phyloP scores from a whole-genome alignment of 129 eudicot species.

The Oenanthe sinensis region DNA sequence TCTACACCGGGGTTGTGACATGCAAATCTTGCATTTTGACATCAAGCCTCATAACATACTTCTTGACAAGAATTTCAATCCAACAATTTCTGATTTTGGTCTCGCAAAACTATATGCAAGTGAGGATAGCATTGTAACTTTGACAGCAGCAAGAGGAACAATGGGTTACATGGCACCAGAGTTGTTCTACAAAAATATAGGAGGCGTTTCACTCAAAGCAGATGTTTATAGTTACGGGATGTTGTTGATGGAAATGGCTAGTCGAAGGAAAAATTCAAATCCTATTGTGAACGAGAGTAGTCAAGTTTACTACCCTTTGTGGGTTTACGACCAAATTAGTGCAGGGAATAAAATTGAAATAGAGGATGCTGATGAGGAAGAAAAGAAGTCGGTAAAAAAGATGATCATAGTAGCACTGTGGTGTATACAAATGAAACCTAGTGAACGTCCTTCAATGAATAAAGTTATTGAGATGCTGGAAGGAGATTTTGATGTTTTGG shows the following conservation, averaged over 20 bases:
- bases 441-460: slow-evolving; percentile 8
- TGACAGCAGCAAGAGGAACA: slow-evolving; percentile 11
- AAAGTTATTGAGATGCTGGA: slow-evolving; percentile 15
- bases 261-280: slow-evolving; percentile 10
- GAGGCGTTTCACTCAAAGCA: slow-evolving; percentile 8
- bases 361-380: slow-evolving; percentile 6
- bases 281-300: background rate
- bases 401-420: slow-evolving; percentile 9
- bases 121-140: slow-evolving; percentile 1
- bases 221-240: slow-evolving; percentile 11
- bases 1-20: slow-evolving; percentile 9
- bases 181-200: slow-evolving; percentile 11
- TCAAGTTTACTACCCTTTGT: slow-evolving; percentile 5
- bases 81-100: slow-evolving; percentile 11
- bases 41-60: slow-evolving; percentile 13
- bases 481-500: background rate
- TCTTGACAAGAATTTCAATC: slow-evolving; percentile 5
- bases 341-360: slow-evolving; percentile 1
- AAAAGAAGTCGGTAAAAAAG: background rate
- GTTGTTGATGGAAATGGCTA: slow-evolving; percentile 16
- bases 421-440: slow-evolving; percentile 13
- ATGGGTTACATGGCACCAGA: slow-evolving; percentile 9
- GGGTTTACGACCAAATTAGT: background rate
- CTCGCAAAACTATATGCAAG: slow-evolving; percentile 11
- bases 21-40: slow-evolving; percentile 14